Percentiles rank a stretch among this genome's conserved stretches.
Evolutionary conservation across 768 basidiomycete species (phyloP).

Genomic region (Termitomyces sp.): DNA sequence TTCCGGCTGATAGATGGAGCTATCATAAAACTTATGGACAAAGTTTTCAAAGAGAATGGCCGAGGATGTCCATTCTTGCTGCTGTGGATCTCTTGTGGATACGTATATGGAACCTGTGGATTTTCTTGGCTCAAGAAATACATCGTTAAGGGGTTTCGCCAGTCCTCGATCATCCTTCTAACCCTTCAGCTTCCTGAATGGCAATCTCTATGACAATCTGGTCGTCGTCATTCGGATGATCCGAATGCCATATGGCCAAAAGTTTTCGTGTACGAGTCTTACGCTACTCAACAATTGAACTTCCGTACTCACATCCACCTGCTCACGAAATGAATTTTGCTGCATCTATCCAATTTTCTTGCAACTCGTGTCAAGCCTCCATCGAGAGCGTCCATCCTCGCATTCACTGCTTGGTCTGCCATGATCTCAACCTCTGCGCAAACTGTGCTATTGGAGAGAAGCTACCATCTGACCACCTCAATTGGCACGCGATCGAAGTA

Average conservation of each 20-base stretch:
- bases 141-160: neutral
- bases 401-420: constrained; percentile 8
- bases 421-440: constrained; percentile 10
- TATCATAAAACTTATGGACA: neutral
- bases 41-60: neutral
- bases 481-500: constrained; percentile 6
- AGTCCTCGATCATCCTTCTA: neutral
- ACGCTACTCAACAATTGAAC: neutral
- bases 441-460: constrained; percentile 10
- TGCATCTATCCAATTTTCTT: neutral
- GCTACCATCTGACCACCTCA: constrained; percentile 5
- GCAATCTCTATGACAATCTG: neutral
- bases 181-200: neutral
- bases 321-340: neutral
- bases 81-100: neutral
- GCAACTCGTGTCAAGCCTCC: constrained; percentile 8
- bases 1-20: neutral
- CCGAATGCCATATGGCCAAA: neutral
- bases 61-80: neutral
- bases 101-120: neutral
- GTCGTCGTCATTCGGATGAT: neutral
- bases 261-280: neutral
- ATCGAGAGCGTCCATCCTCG: constrained; percentile 5
- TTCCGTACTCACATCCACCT: neutral
- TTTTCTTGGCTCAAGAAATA: neutral